These are phyloP conservation scores for Populus hybrid DNA, from an alignment of 441 rosid species.

Conservation along the genomic window DNA sequence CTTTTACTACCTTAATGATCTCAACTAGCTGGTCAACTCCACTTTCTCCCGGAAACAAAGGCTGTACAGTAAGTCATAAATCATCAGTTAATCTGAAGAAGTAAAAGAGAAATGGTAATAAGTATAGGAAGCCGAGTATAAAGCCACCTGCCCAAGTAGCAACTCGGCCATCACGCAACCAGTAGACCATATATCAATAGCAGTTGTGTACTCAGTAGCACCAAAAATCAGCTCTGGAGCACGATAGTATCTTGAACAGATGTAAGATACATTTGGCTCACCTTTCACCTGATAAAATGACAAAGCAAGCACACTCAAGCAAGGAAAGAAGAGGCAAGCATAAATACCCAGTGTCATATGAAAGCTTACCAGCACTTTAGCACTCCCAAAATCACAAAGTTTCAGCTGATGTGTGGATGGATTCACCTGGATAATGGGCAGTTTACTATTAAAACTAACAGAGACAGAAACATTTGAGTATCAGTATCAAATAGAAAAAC, in stretches of 20 bases:
- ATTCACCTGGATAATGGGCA: slow-evolving; percentile 66
- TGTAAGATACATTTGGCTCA: slow-evolving; percentile 96
- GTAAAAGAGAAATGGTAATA: not conserved
- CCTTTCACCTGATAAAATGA: slow-evolving; percentile 71
- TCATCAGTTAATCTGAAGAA: not conserved
- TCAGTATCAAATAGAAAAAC: not conserved
- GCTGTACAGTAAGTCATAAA: slow-evolving; percentile 46
- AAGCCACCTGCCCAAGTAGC: slow-evolving; percentile 87
- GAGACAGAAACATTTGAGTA: not conserved
- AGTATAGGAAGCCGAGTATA: slow-evolving; percentile 1
- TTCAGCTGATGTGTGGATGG: slow-evolving; percentile 97
- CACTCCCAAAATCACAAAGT: slow-evolving; percentile 98
- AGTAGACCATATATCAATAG: slow-evolving; percentile 98
- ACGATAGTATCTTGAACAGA: slow-evolving; percentile 96
- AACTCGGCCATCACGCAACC: slow-evolving; percentile 99
- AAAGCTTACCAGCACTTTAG: slow-evolving; percentile 83
- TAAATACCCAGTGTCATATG: slow-evolving; percentile 2
- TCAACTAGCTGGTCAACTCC: slow-evolving; percentile 99
- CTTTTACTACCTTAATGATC: slow-evolving; percentile 77
- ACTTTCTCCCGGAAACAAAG: slow-evolving; percentile 97
- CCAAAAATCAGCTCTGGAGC: slow-evolving; percentile 99
- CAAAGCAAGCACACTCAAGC: slow-evolving; percentile 18
- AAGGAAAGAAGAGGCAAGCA: slow-evolving; percentile 9
- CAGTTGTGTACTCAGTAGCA: slow-evolving; percentile 96
- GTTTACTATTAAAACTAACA: slow-evolving; percentile 8